Evolutionary conservation across 441 rosid genomes (phyloP).

Genomic region (Dalechampia spathulata): DNA sequence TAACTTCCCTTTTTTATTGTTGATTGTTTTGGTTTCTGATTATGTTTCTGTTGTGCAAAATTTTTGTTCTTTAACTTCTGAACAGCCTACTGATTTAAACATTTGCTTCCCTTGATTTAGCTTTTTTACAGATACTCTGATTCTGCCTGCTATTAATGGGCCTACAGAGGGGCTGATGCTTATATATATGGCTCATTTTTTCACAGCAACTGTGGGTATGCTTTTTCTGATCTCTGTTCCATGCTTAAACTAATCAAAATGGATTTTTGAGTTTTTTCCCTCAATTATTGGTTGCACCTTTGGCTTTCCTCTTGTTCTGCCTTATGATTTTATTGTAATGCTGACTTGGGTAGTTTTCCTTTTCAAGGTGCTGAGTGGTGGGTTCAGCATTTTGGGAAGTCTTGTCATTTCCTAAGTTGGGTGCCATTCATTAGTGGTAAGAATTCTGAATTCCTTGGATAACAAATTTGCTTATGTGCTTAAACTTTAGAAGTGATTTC

Average conservation of each 20-base stretch:
- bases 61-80: no score
- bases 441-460: conserved; percentile 7
- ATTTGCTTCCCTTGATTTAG: conserved; percentile 34
- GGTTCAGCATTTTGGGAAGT: conserved; percentile 55
- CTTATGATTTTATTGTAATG: no score
- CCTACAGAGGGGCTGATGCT: conserved; percentile 97
- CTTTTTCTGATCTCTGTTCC: conserved; percentile 14
- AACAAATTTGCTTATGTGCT: no score
- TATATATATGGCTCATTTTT: conserved; percentile 64
- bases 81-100: conserved; percentile 5
- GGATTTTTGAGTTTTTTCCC: not conserved
- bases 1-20: no score
- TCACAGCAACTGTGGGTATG: conserved; percentile 82
- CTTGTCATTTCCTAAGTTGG: conserved; percentile 77
- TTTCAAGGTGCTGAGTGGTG: conserved; percentile 91
- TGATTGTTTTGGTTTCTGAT: not conserved
- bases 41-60: not conserved
- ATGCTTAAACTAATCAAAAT: no score
- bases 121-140: conserved; percentile 86
- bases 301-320: no score
- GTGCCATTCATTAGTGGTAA: conserved; percentile 71
- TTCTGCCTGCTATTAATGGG: conserved; percentile 89
- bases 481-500: no score
- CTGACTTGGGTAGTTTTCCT: no score
- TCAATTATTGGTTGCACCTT: not conserved